Evolutionary conservation across 208 protist genomes (phyloP).

Genomic region (Tritrichomonas musculus): DNA sequence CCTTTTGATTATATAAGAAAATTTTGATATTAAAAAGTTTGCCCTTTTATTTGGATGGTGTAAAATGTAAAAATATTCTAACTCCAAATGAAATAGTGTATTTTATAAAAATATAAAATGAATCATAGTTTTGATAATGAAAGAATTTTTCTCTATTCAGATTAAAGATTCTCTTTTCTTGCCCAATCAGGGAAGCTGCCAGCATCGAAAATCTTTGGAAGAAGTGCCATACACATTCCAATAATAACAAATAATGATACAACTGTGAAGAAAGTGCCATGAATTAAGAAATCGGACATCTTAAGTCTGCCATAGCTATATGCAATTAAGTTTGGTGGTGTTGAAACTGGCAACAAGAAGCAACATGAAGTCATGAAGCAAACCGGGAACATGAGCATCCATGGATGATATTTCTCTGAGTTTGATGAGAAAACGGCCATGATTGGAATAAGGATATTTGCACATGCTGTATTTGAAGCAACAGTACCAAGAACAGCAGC

Average conservation of each 20-base stretch:
- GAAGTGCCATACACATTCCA: not conserved
- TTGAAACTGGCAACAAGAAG: constrained; percentile 45
- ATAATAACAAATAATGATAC: not conserved
- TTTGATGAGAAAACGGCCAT: constrained; percentile 4
- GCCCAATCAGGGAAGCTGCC: not conserved
- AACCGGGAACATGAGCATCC: constrained; percentile 38
- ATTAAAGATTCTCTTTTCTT: no score
- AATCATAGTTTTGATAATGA: no score
- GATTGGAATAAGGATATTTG: constrained; percentile 40
- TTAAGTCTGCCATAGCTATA: constrained; percentile 33
- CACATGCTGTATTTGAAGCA: constrained; percentile 36
- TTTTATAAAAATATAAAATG: no score
- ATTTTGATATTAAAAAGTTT: no score
- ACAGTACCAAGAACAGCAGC: not conserved
- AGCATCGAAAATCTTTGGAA: not conserved
- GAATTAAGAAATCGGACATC: constrained; percentile 8
- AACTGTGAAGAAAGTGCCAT: not conserved
- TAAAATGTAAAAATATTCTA: no score
- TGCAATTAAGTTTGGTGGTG: constrained; percentile 45
- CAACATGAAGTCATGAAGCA: constrained; percentile 26
- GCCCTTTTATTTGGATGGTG: no score
- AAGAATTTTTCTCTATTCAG: no score
- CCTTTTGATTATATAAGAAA: no score
- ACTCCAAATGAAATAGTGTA: no score
- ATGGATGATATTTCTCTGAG: constrained; percentile 34